Evolutionary conservation across 1,284 basidiomycete genomes (phyloP).

Genomic region (Malassezia cuniculi): DNA sequence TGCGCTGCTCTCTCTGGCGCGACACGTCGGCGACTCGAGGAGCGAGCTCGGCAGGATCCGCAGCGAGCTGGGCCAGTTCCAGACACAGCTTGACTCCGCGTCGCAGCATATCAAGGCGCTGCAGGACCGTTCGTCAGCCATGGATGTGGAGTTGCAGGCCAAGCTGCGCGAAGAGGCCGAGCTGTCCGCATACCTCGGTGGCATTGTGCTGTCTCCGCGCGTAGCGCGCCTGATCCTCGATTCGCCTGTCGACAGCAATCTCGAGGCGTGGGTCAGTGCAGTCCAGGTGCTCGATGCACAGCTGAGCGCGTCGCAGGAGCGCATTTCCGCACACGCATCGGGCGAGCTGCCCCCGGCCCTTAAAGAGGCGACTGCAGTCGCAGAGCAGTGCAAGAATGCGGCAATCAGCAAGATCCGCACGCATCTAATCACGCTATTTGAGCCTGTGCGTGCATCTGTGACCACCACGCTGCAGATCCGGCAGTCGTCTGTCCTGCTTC

Average conservation of each 20-base stretch:
- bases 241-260: constrained; percentile 52
- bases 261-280: constrained; percentile 57
- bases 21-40: constrained; percentile 5
- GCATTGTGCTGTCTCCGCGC: constrained; percentile 68
- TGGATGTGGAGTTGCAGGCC: constrained; percentile 70
- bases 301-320: constrained; percentile 53
- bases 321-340: not conserved
- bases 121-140: constrained; percentile 73
- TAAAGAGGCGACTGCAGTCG: constrained; percentile 64
- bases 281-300: constrained; percentile 67
- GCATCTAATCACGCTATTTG: constrained; percentile 70
- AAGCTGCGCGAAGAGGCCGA: constrained; percentile 73
- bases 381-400: constrained; percentile 61
- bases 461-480: constrained; percentile 85
- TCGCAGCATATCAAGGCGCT: constrained; percentile 90
- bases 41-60: constrained; percentile 11
- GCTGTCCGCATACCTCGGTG: constrained; percentile 63
- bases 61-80: constrained; percentile 51
- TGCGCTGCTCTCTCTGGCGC: constrained; percentile 2
- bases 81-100: constrained; percentile 78
- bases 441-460: constrained; percentile 67
- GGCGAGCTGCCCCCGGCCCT: constrained; percentile 35
- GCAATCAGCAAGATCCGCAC: constrained; percentile 60
- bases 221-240: constrained; percentile 71
- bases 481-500: constrained; percentile 73